phyloP scores from a whole-genome alignment of 192 early-diverging fungal species.

The Coemansia sp. region DNA sequence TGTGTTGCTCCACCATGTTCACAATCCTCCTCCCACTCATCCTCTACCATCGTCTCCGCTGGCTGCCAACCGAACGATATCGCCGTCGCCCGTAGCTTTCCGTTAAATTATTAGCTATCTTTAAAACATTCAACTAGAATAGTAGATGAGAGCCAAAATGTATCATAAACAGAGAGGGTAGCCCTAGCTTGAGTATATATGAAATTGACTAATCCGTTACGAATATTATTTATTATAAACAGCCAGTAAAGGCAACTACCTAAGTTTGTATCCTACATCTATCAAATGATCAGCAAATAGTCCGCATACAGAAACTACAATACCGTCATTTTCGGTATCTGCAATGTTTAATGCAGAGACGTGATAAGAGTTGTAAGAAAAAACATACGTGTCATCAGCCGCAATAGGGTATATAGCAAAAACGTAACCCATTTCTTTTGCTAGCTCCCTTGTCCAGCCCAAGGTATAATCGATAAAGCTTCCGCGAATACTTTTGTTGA shows the following conservation, averaged over 20 bases:
- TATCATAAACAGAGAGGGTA: neutral
- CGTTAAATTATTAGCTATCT: neutral
- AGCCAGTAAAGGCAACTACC: neutral
- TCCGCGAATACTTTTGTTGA: too few species aligned
- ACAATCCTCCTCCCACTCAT: neutral
- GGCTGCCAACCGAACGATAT: constrained; percentile 3
- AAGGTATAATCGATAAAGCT: neutral
- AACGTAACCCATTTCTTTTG: neutral
- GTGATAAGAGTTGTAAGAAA: neutral
- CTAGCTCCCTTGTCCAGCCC: neutral
- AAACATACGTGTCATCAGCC: neutral
- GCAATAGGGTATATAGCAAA: neutral
- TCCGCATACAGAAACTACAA: neutral
- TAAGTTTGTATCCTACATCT: neutral
- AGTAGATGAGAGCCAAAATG: neutral
- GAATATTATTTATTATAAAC: too few species aligned
- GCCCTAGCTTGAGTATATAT: too few species aligned
- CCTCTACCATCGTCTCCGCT: constrained; percentile 3
- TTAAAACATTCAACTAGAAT: neutral
- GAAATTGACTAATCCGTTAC: too few species aligned
- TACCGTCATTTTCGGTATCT: neutral
- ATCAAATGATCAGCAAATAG: neutral
- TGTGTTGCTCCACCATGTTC: neutral
- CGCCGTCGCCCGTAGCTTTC: neutral
- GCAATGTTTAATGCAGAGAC: neutral